Percentiles rank a stretch among this genome's conserved stretches.
These are phyloP conservation scores for Fragilaria radians DNA, from an alignment of 108 stramenopile genomes.

Conservation along the genomic window DNA sequence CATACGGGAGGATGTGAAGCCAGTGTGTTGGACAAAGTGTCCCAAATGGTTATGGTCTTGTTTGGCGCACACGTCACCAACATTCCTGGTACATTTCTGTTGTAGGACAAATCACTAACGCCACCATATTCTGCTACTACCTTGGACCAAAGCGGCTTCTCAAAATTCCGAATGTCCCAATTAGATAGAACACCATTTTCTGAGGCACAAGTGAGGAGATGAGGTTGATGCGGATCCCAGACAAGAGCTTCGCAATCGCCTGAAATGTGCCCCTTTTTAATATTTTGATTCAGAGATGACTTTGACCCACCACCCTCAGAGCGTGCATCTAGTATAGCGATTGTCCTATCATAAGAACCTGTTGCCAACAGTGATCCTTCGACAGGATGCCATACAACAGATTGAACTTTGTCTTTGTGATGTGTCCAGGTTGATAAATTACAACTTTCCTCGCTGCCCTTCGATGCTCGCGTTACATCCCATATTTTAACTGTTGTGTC, in stretches of 20 bases:
- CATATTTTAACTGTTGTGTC: slow-evolving; percentile 96
- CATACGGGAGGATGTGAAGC: slow-evolving; percentile 35
- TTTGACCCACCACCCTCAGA: slow-evolving; percentile 20
- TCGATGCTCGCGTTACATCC: slow-evolving; percentile 79
- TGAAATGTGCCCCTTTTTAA: slow-evolving; percentile 58
- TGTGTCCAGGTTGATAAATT: slow-evolving; percentile 84
- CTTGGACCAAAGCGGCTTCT: slow-evolving; percentile 70
- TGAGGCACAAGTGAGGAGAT: slow-evolving; percentile 74
- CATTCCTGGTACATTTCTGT: slow-evolving; percentile 79
- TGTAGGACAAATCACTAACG: slow-evolving; percentile 80
- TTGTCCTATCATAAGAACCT: slow-evolving; percentile 83
- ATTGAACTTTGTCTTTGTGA: slow-evolving; percentile 95
- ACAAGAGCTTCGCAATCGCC: slow-evolving; percentile 80
- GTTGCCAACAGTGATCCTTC: slow-evolving; percentile 91
- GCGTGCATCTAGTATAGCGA: slow-evolving; percentile 84
- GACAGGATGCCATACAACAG: slow-evolving; percentile 87
- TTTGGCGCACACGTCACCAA: slow-evolving; percentile 84
- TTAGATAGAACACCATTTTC: slow-evolving; percentile 87
- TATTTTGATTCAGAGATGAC: no score
- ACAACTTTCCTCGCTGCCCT: slow-evolving; percentile 30
- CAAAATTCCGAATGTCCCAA: slow-evolving; percentile 93
- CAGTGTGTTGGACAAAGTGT: slow-evolving; percentile 36
- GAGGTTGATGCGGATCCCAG: slow-evolving; percentile 85
- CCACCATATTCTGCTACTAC: slow-evolving; percentile 86
- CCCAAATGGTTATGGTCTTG: slow-evolving; percentile 94